Evolutionary conservation across 176 grass and related monocot species (phyloP), one percentile per base, ranked within the genome.

Genomic region (Eragrostis curvula): DNA sequence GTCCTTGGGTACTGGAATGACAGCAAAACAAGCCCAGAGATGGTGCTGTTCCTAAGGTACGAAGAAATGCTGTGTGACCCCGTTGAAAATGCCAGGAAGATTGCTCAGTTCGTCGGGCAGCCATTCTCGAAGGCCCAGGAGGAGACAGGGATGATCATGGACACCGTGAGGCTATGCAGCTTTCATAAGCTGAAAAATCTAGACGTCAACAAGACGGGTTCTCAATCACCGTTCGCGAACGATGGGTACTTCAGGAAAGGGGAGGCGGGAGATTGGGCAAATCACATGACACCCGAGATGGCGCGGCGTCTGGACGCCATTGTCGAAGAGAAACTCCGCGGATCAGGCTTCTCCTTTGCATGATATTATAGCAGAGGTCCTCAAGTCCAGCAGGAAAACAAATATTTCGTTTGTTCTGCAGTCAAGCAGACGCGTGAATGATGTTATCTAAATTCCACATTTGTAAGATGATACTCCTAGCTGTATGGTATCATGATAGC

Each of bases 31-130:
- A 65, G 30, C 1, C 70, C 85, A 0, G 58, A 70, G 20, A 47
- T 12, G 5, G 60, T 82, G 27, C 1, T 87, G 20, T 85, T 85
- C 70, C 59, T 85, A 24, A 80, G 66, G 53, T 89, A 89, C 20
- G 87, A 89, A 10, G 23, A 89, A 3, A 74, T 89, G 32, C 49
- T 80, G 45, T 5, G 7, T 3, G 75, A 71, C 3, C 81, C 87
- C 0, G 10, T 44, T 3, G 10, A 32, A 0, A 79, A 66, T 12
- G 53, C 73, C 20, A 58, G 0, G 67, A 84, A 44, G 44, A 41
- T 84, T 16, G 44, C 87, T 3, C 65, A 32, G 51, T 84, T 88
- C 44, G 41, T 79, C 5, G 73, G 73, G 0, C 48, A 21, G 43
- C 79, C 85, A 0, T 77, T 81, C 71, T 27, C 50, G 14, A 30